Evolutionary conservation across 805 yeast species (phyloP), one percentile per base, ranked within the genome.

Genomic region (Pichia cephalocereana): DNA sequence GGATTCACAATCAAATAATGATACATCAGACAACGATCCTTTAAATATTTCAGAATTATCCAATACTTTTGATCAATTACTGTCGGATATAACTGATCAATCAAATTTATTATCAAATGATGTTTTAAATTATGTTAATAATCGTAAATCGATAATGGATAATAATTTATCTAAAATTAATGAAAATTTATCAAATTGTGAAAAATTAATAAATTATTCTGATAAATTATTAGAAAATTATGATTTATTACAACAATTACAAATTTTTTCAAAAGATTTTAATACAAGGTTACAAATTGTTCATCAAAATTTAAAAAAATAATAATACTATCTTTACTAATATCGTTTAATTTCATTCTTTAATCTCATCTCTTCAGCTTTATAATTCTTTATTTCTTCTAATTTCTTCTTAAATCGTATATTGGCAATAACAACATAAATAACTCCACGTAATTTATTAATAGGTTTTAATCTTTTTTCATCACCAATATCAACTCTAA

Each of bases 41-140:
- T 36, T 45, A 10, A 38, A 45, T 17, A 36, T 45, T 3, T 15
- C 41, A 17, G 9, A 38, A 18, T 18, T 46, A 6, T 28, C 48
- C 3, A 17, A 19, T 26, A 75, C 74, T 46, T 83, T 76, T 59
- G 91, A 85, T 56, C 81, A 82, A 55, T 62, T 85, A 38, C 60
- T 83, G 59, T 81, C 69, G 65, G 79, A 77, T 58, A 80, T 85
- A 45, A 72, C 74, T 42, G 85, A 80, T 51, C 19, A 40, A 30
- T 34, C 37, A 34, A 34, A 34, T 34, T 10, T 8, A 14, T 34
- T 38, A 38, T 38, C 40, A 46, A 15, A 34, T 14, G 17, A 34
- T 34, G 37, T 34, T 34, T 15, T 34, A 34, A 34, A 34, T 34
- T 34, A 34, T 34, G 17, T 15, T 14, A 34, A 34, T 34, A 34